Base-by-base conservation (phyloP, 345 rosid genomes). In the Capsella bursapastoris region DNA sequence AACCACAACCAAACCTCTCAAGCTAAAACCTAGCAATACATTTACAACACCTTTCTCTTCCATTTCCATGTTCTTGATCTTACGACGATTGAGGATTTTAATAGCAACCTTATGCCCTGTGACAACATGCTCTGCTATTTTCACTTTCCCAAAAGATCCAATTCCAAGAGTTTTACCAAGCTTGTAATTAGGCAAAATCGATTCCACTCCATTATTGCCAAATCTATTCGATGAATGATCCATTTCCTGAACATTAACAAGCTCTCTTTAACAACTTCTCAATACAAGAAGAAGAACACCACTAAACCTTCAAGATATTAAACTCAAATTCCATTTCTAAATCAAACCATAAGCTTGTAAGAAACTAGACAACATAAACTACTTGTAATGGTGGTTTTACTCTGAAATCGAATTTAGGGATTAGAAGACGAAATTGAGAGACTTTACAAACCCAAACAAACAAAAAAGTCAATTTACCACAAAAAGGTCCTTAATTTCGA, bases 141-240 rank as follows among this genome's bases (percentile, higher is more conserved):
- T 95, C 59, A 95, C 99, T 85, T 95, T 90, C 13, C 99, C 90
- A 72, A 95, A 95, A 28, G 99, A 80, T 40, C 99, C 99, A 59
- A 92, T 89, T 43, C 99, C 99, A 40, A 92, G 90, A 48, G 88
- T 90, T 82, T 83, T 90, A 37, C 94, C 94, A 73, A 90, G 85
- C 85, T 83, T 90, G 77, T 92, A 95, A 79, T 92, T 92, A 25
- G 80, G 80, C 52, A 90, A 82, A 37, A 71, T 69, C 51, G 82
- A 70, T 57, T 91, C 93, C 55, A 67, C 81, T 51, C 83, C 85
- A 69, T 84, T 71, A 69, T 84, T 71, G 29, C 83, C 78, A 34
- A 87, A 86, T 70, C 89, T 83, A 64, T 59, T 76, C 44, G 81
- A 75, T 48, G 88, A 32, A 63, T 78, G 90, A 71, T 92, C 98